Conservation (phyloP, 495 filamentous ascomycete genomes). For the Tuber borchii region DNA sequence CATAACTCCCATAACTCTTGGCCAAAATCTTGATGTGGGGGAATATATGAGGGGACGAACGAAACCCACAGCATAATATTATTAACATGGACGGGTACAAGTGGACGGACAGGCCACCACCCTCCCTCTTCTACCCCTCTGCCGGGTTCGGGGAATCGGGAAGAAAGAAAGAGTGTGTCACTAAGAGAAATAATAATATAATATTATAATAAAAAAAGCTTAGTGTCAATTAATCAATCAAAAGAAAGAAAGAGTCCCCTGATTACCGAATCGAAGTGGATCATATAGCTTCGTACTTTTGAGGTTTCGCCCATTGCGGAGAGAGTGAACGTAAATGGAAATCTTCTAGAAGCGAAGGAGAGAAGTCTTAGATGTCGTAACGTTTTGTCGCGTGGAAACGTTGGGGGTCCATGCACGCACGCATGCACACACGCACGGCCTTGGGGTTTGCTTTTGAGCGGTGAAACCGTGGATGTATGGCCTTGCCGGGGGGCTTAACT, state of each 20-base stretch:
- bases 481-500: not conserved
- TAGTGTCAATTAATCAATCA: not conserved
- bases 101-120: not conserved
- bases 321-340: not conserved
- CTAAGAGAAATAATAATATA: not conserved
- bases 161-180: not conserved
- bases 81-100: not conserved
- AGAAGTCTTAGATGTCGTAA: not conserved
- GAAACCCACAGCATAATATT: conserved; percentile 27
- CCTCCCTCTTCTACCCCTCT: not conserved
- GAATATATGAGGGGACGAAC: conserved; percentile 26
- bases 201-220: not conserved
- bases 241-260: not conserved
- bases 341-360: not conserved
- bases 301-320: not conserved
- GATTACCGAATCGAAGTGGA: not conserved
- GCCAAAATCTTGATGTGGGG: conserved; percentile 8
- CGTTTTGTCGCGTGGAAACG: not conserved
- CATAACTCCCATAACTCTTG: not conserved
- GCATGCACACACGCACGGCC: not conserved
- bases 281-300: not conserved
- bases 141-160: not conserved
- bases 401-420: not conserved
- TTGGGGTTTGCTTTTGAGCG: not conserved
- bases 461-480: not conserved